Percentiles rank a stretch among this genome's conserved stretches.
Evolutionary conservation across 345 rosid species (phyloP).

Genomic region (Lagerstroemia speciosa): DNA sequence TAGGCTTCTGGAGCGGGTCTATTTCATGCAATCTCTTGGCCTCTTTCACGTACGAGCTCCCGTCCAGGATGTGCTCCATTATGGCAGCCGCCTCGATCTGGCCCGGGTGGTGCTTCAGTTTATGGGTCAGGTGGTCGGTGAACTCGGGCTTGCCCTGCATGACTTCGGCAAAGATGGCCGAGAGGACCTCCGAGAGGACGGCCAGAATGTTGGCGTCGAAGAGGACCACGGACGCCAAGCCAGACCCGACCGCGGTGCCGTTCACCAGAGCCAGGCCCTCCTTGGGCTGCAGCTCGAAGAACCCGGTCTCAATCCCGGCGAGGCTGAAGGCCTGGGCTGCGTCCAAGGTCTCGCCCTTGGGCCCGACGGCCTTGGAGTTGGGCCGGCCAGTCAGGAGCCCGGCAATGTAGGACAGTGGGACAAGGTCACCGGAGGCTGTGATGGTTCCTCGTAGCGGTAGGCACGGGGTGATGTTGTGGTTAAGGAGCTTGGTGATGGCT

Average conservation of each 20-base stretch:
- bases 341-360: conserved; percentile 5
- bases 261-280: conserved; percentile 16
- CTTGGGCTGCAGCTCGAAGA: conserved; percentile 17
- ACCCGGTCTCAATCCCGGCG: conserved; percentile 6
- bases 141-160: conserved; percentile 21
- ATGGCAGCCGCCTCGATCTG: conserved; percentile 17
- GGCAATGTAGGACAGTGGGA: conserved; percentile 13
- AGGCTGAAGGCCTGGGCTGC: conserved; percentile 5
- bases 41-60: conserved; percentile 11
- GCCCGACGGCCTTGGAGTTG: conserved; percentile 12
- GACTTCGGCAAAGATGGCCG: conserved; percentile 14
- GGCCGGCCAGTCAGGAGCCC: conserved; percentile 14
- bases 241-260: conserved; percentile 15
- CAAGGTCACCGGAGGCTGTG: conserved; percentile 16
- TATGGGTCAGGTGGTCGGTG: conserved; percentile 16
- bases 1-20: conserved; percentile 14
- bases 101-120: conserved; percentile 16
- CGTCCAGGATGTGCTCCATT: conserved; percentile 15
- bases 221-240: conserved; percentile 10
- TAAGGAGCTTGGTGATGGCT: conserved; percentile 14
- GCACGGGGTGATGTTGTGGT: conserved; percentile 14
- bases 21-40: conserved; percentile 14
- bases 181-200: conserved; percentile 11
- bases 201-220: conserved; percentile 14
- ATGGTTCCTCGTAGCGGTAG: conserved; percentile 15